Conservation (phyloP, 2,329 filamentous ascomycete genomes). For the Epichloe uncinata region DNA sequence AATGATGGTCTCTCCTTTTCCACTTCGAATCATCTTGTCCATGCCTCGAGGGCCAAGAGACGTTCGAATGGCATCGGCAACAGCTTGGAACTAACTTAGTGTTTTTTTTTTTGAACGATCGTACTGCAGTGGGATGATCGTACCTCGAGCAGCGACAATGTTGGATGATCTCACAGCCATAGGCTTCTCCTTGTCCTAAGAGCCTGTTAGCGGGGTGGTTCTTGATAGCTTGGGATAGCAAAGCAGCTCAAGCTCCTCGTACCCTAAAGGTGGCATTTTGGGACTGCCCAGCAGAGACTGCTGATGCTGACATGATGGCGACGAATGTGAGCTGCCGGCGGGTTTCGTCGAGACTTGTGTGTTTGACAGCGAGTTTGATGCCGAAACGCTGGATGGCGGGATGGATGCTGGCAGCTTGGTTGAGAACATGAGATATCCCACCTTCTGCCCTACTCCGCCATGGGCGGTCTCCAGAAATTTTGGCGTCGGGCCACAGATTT, state of each 20-base stretch:
- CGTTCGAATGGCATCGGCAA: slow-evolving; percentile 94
- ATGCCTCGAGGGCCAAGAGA: slow-evolving; percentile 93
- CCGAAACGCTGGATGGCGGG: slow-evolving; percentile 9
- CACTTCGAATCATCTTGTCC: slow-evolving; percentile 99
- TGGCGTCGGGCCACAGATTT: slow-evolving; percentile 26
- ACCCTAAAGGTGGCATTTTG: slow-evolving; percentile 46
- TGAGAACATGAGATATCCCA: slow-evolving; percentile 27
- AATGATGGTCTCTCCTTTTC: slow-evolving; percentile 95
- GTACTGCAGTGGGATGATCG: slow-evolving; percentile 10
- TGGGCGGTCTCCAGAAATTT: slow-evolving; percentile 24
- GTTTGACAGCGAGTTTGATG: slow-evolving; percentile 19
- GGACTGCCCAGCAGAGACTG: slow-evolving; percentile 23
- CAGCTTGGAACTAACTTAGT: slow-evolving; percentile 41
- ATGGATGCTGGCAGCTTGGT: slow-evolving; percentile 15
- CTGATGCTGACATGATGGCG: slow-evolving; percentile 31
- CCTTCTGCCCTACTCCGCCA: slow-evolving; percentile 26
- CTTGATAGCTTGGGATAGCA: slow-evolving; percentile 12
- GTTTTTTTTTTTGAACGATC: not conserved
- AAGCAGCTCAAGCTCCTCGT: slow-evolving; percentile 19
- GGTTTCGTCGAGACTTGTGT: slow-evolving; percentile 14
- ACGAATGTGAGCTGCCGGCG: slow-evolving; percentile 23
- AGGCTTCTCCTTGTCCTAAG: slow-evolving; percentile 88
- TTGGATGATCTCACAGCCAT: slow-evolving; percentile 92
- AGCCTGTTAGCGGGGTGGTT: slow-evolving; percentile 25
- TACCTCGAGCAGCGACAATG: slow-evolving; percentile 93